Conservation (phyloP, 2,329 filamentous ascomycete species). For the Trichothecium sympodiale region DNA sequence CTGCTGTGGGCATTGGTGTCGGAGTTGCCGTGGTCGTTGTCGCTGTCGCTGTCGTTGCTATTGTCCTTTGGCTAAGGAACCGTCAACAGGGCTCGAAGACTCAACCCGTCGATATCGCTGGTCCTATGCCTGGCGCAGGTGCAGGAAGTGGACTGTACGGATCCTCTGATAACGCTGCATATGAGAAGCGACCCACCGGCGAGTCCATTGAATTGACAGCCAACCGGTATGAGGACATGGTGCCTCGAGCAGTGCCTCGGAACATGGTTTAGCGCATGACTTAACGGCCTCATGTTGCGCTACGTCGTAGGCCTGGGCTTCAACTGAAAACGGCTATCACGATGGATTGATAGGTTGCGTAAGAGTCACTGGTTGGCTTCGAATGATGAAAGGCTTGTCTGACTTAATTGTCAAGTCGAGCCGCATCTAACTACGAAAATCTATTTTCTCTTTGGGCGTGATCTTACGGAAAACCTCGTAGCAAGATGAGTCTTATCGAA, state of each 20-base stretch:
- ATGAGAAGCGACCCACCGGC: slow-evolving; percentile 23
- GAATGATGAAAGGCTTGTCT: background rate
- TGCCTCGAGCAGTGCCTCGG: slow-evolving; percentile 38
- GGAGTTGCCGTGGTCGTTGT: slow-evolving; percentile 31
- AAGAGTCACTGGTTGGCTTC: no score
- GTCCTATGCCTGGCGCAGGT: slow-evolving; percentile 36
- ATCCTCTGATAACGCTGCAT: slow-evolving; percentile 21
- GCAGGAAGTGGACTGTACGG: slow-evolving; percentile 17
- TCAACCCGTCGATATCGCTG: slow-evolving; percentile 31
- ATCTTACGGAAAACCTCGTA: no score
- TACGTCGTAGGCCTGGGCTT: no score
- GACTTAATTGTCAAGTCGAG: background rate
- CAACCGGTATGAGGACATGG: slow-evolving; percentile 47
- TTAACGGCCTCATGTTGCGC: no score
- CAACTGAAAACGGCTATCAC: no score
- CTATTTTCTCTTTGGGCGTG: no score
- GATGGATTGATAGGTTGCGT: no score
- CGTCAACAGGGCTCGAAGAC: slow-evolving; percentile 10
- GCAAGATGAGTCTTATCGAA: no score
- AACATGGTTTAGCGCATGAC: slow-evolving; percentile 19
- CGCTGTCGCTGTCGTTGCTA: slow-evolving; percentile 24
- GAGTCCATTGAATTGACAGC: slow-evolving; percentile 39
- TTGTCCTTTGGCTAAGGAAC: slow-evolving; percentile 23
- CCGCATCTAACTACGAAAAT: no score
- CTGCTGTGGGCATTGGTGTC: slow-evolving; percentile 38